Evolutionary conservation across 305 asterid genomes (phyloP).

Genomic region (Lippia alba): DNA sequence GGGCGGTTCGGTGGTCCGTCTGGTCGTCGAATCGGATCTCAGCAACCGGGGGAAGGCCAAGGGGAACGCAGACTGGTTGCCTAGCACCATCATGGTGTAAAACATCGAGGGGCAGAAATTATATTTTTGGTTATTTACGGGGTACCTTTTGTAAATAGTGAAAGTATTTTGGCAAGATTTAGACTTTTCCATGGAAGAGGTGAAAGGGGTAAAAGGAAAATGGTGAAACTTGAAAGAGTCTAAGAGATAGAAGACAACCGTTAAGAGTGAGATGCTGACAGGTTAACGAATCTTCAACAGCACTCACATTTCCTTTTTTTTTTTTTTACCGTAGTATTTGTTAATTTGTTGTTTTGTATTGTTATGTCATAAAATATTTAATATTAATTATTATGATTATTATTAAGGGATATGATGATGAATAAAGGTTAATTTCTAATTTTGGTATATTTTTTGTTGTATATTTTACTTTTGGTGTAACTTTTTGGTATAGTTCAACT

Average conservation of each 20-base stretch:
- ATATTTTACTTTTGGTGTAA: too few species aligned
- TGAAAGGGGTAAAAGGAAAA: constrained; percentile 27
- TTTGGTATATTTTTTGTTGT: too few species aligned
- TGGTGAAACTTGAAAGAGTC: constrained; percentile 23
- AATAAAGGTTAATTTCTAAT: too few species aligned
- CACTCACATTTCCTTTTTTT: constrained; percentile 30
- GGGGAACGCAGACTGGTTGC: constrained; percentile 64
- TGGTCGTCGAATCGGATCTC: constrained; percentile 62
- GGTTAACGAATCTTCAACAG: constrained; percentile 52
- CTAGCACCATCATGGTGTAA: constrained; percentile 63
- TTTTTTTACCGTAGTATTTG: constrained; percentile 29
- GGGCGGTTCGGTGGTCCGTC: constrained; percentile 48
- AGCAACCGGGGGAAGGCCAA: constrained; percentile 42
- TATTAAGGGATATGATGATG: constrained; percentile 32
- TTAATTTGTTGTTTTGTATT: constrained; percentile 36
- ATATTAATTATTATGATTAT: constrained; percentile 28
- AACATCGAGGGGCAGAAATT: not conserved
- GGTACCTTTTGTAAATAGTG: constrained; percentile 57
- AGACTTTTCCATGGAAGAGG: constrained; percentile 12
- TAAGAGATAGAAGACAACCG: constrained; percentile 24
- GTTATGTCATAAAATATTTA: constrained; percentile 37
- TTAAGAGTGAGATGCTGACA: constrained; percentile 56
- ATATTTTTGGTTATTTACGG: constrained; percentile 39
- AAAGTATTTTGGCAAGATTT: constrained; percentile 27
- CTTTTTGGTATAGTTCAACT: too few species aligned